Conservation (phyloP, 2,329 filamentous ascomycete genomes). For the Calonectria ilicicola region DNA sequence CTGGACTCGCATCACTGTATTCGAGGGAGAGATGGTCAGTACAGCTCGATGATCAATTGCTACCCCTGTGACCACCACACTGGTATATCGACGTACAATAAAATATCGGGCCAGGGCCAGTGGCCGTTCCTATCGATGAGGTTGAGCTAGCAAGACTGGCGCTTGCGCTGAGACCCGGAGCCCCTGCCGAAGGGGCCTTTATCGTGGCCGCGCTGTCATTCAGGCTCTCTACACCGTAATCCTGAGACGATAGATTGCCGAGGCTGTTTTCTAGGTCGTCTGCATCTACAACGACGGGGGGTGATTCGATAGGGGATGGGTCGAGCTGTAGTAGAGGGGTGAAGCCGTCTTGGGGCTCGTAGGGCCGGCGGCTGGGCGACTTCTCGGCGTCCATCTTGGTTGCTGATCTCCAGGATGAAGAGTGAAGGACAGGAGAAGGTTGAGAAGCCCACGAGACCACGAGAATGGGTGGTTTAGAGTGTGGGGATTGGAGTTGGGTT, state of each 20-base stretch:
- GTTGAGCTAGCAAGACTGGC: conserved; percentile 32
- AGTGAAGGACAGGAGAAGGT: neutral
- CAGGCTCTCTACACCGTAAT: conserved; percentile 46
- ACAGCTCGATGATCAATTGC: neutral
- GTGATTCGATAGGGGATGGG: conserved; percentile 78
- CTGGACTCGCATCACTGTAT: conserved; percentile 71
- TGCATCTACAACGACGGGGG: conserved; percentile 57
- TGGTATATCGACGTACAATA: conserved; percentile 69
- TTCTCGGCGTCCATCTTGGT: conserved; percentile 39
- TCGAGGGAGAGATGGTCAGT: conserved; percentile 7
- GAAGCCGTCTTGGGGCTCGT: conserved; percentile 48
- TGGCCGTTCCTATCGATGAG: conserved; percentile 21
- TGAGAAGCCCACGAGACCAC: conserved; percentile 7
- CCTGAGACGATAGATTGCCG: conserved; percentile 37
- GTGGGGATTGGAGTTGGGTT: conserved; percentile 36
- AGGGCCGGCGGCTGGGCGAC: conserved; percentile 36
- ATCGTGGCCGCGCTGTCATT: conserved; percentile 46
- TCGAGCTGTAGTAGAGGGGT: conserved; percentile 82
- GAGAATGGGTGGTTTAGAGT: conserved; percentile 15
- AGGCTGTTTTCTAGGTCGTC: conserved; percentile 56
- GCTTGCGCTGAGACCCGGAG: conserved; percentile 69
- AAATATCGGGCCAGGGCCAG: conserved; percentile 77
- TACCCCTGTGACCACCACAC: neutral
- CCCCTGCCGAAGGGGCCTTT: conserved; percentile 57
- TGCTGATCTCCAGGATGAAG: conserved; percentile 3